Base-by-base conservation (phyloP, 176 grass and related monocot genomes). In the Zoysia japonica region DNA sequence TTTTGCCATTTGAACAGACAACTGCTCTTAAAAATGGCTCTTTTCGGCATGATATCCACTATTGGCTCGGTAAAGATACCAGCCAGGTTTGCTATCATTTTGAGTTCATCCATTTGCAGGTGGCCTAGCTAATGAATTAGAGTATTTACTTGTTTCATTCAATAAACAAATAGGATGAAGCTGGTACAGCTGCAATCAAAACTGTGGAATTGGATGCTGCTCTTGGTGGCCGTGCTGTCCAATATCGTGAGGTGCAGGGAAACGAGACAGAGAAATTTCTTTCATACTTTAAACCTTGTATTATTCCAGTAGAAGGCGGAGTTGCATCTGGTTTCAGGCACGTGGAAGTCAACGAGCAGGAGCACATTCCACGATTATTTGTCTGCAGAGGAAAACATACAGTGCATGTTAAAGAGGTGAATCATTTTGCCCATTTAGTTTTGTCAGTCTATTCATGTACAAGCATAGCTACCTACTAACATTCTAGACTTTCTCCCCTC, bases 1-100 rank as follows among this genome's bases (percentile, higher is more conserved):
- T 77, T 57, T 76, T 79, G 20, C 68, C 68, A 15, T 82, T 87
- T 47, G 40, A 73, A 78, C 86, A 99, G 96, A 95, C 90, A 70
- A 82, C 86, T 78, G 75, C 88, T 40, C 74, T 93, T 71, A 99
- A 99, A 85, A 99, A 85, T 91, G 96, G 92, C 71, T 94, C 96
- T 81, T 79, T 91, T 76, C 89, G 70, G 40, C 92, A 99, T 77
- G 92, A 95, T 68, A 95, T 95, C 79, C 96, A 99, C 54, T 99
- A 99, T 90, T 99, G 96, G 96, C 92, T 99, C 61, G 96, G 96
- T 78, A 99, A 95, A 92, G 96, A 93, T 84, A 93, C 90, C 72
- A 99, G 87, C 65, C 88, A 94, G 90, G 94, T 97, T 72, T 87
- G 85, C 63, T 70, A 19, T 83, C 72, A 83, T 64, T 71, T 39